These are phyloP conservation scores for Ophiosphaerella narmari DNA, from an alignment of 2,329 filamentous ascomycete genomes.

Conservation along the genomic window DNA sequence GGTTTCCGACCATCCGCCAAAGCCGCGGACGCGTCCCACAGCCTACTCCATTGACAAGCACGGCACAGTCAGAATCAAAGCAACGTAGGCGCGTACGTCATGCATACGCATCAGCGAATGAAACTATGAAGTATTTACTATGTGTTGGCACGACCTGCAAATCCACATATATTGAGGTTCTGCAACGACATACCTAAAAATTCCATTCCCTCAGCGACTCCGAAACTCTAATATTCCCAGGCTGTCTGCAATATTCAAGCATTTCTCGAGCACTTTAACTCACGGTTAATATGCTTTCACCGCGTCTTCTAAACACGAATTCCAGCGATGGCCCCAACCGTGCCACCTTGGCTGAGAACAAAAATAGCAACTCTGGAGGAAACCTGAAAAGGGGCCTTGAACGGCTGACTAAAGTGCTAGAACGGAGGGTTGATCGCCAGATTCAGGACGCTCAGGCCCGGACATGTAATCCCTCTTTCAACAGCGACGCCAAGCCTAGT, in stretches of 20 bases:
- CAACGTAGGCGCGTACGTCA: too few species aligned
- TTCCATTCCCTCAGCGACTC: not conserved
- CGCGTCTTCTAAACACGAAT: not conserved
- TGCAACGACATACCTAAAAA: not conserved
- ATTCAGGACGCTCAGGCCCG: slow-evolving; percentile 16
- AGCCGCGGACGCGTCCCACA: too few species aligned
- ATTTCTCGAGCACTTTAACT: not conserved
- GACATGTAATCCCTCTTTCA: slow-evolving; percentile 6
- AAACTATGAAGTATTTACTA: too few species aligned
- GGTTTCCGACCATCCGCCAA: too few species aligned
- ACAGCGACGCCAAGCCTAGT: not conserved
- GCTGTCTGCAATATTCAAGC: too few species aligned
- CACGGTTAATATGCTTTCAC: not conserved
- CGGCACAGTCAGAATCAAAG: too few species aligned
- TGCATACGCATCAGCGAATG: too few species aligned
- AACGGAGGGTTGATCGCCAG: slow-evolving; percentile 17
- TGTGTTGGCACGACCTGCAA: too few species aligned
- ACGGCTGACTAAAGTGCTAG: slow-evolving; percentile 6
- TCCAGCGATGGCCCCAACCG: not conserved
- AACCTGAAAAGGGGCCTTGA: slow-evolving; percentile 15
- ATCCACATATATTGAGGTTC: too few species aligned
- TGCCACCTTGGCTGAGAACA: not conserved
- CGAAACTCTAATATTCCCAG: not conserved
- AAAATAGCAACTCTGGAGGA: slow-evolving; percentile 1
- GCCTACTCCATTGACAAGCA: too few species aligned